Evolutionary conservation across 2,329 filamentous ascomycete genomes (phyloP), one percentile per base, ranked within the genome.

Genomic region (Aureobasidium sp.): DNA sequence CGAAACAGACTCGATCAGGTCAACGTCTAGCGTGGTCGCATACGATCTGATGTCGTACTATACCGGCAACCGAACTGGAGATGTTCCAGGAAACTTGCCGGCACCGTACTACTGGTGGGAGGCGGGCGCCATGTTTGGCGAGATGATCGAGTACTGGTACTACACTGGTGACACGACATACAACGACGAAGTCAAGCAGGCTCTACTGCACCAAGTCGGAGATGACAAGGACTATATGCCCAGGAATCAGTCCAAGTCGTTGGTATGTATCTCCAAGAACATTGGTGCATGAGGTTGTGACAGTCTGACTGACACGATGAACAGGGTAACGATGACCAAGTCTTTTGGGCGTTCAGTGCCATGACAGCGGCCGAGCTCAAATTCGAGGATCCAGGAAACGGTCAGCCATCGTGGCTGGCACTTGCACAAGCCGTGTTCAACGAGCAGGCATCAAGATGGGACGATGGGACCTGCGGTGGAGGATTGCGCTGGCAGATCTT

Each of bases 61-160:
- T 62, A 63, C 68, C 20, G 72, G 71, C 65, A 74, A 74, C 53
- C 63, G 64, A 17, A 67, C 68, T 20, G 55, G 68, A 9, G 67
- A 65, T n/a, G 65, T 66, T 2, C 63, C 74, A 20, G 78, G 77
- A 22, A 75, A 74, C 41, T 73, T 77, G 45, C 75, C 76, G 2
- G 68, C 70, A 27, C 87, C 87, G 66, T 87, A 87, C 61, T 89
- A 89, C 78, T 90, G 87, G 87, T 90, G 87, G 87, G 84, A 90
- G 70, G 84, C 84, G 3, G 72, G 72, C 20, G 72, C 70, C 53
- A 72, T 90, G 75, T 88, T 87, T 79, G 84, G 86, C 64, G 82
- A 84, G 0, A 76, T 88, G 67, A 44, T 61, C 11, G 47, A 61
- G 25, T 90, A 90, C 73, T 87, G 85, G 84, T 82, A 86, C 64